A percentile compares a stretch with the other conserved stretches of the same genome.
These are phyloP conservation scores for Wakefieldia striispora DNA, from an alignment of 768 basidiomycete genomes.

Conservation along the genomic window DNA sequence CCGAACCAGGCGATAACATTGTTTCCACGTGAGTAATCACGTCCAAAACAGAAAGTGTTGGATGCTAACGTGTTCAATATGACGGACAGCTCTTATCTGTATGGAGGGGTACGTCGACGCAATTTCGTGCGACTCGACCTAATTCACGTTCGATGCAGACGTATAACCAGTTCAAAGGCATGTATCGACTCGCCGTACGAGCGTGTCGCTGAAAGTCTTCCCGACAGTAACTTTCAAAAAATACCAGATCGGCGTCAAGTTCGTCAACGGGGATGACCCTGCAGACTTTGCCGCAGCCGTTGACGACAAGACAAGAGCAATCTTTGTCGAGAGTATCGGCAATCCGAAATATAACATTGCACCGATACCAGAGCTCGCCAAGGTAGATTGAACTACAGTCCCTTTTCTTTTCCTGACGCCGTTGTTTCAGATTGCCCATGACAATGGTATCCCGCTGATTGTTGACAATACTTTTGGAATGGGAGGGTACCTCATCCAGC, in stretches of 20 bases:
- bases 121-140: not conserved
- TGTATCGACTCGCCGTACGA: not conserved
- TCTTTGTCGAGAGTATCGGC: constrained; percentile 76
- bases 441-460: constrained; percentile 69
- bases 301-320: constrained; percentile 74
- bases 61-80: not conserved
- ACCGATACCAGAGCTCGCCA: constrained; percentile 67
- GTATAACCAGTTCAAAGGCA: constrained; percentile 22
- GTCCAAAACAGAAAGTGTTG: constrained; percentile 34
- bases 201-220: not conserved
- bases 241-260: constrained; percentile 30
- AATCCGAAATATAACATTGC: constrained; percentile 72
- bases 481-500: constrained; percentile 65
- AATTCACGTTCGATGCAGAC: constrained; percentile 3
- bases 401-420: not conserved
- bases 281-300: constrained; percentile 63
- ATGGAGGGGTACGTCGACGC: constrained; percentile 14
- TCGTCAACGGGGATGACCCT: constrained; percentile 54
- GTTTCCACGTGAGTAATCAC: constrained; percentile 56
- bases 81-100: constrained; percentile 14
- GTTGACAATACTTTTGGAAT: constrained; percentile 82
- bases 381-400: constrained; percentile 36
- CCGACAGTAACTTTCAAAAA: constrained; percentile 18
- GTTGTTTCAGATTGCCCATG: constrained; percentile 58
- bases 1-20: constrained; percentile 72